phyloP scores from a whole-genome alignment of 2,329 filamentous ascomycete species.

The Dactylella cylindrospora region DNA sequence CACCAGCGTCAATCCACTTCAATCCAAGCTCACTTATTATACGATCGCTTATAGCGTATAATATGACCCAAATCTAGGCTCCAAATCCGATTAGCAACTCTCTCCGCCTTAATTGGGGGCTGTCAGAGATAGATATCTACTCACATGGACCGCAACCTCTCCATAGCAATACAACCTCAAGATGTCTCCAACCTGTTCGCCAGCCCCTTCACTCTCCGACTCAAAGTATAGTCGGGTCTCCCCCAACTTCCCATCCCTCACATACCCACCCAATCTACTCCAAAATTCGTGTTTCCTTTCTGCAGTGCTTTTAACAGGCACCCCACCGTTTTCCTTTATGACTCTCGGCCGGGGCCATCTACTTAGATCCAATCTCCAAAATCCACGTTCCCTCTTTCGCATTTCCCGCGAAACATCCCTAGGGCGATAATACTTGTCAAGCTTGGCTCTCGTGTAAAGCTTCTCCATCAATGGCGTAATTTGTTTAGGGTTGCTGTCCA shows the following conservation, averaged over 20 bases:
- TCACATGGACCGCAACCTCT: constrained; percentile 26
- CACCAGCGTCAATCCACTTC: constrained; percentile 17
- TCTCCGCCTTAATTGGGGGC: no score
- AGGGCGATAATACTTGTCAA: constrained; percentile 23
- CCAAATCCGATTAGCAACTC: not conserved
- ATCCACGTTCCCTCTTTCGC: constrained; percentile 16
- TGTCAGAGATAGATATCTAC: not conserved
- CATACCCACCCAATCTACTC: constrained; percentile 21
- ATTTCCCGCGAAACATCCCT: constrained; percentile 14
- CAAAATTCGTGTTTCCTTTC: constrained; percentile 25
- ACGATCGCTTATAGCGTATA: constrained; percentile 37
- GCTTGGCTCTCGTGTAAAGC: constrained; percentile 14
- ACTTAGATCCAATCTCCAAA: constrained; percentile 24
- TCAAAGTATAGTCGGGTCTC: constrained; percentile 28
- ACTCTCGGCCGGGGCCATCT: constrained; percentile 9
- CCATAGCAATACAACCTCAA: constrained; percentile 30
- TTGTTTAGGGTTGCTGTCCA: constrained; percentile 19
- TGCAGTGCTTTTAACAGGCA: constrained; percentile 7
- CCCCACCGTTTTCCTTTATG: not conserved
- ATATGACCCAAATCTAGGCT: constrained; percentile 15
- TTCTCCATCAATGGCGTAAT: constrained; percentile 22
- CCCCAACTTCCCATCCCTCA: constrained; percentile 20
- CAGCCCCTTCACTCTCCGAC: constrained; percentile 20
- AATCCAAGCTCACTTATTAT: constrained; percentile 16
- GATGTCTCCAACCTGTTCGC: constrained; percentile 25